These are phyloP conservation scores for Phialophora expanda DNA, from an alignment of 2,329 filamentous ascomycete species.

Conservation along the genomic window DNA sequence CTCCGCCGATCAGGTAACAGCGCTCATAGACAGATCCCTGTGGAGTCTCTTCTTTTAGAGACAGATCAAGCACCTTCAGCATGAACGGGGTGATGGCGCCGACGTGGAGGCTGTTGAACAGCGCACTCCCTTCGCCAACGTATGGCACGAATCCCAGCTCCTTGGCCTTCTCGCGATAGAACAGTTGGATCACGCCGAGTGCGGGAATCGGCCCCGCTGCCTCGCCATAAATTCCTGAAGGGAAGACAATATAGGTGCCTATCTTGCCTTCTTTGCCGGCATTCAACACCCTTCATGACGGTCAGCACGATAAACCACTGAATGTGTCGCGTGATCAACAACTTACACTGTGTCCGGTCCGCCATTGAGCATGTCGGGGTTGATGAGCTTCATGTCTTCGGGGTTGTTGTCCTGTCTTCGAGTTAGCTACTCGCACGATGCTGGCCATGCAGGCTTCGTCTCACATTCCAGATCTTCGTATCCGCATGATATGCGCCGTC, in stretches of 20 bases:
- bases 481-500: constrained; percentile 17
- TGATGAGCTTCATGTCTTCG: constrained; percentile 29
- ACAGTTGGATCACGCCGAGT: constrained; percentile 24
- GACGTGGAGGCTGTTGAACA: constrained; percentile 30
- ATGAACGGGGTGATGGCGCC: constrained; percentile 26
- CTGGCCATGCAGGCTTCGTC: background rate
- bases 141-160: constrained; percentile 30
- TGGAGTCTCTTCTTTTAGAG: constrained; percentile 12
- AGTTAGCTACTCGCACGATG: background rate
- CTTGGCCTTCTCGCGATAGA: constrained; percentile 26
- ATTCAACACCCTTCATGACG: constrained; percentile 18
- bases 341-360: constrained; percentile 29
- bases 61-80: constrained; percentile 19
- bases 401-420: constrained; percentile 16
- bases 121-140: constrained; percentile 25
- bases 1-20: constrained; percentile 23
- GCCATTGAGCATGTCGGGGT: constrained; percentile 26
- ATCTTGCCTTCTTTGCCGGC: constrained; percentile 26
- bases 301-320: background rate
- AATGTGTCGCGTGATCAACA: background rate
- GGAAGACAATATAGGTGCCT: constrained; percentile 28
- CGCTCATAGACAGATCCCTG: constrained; percentile 27
- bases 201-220: constrained; percentile 26
- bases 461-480: constrained; percentile 22
- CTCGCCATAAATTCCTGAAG: constrained; percentile 26